These are phyloP conservation scores for Schizosaccharomyces octosporus DNA, from an alignment of 805 yeast species.

Conservation along the genomic window DNA sequence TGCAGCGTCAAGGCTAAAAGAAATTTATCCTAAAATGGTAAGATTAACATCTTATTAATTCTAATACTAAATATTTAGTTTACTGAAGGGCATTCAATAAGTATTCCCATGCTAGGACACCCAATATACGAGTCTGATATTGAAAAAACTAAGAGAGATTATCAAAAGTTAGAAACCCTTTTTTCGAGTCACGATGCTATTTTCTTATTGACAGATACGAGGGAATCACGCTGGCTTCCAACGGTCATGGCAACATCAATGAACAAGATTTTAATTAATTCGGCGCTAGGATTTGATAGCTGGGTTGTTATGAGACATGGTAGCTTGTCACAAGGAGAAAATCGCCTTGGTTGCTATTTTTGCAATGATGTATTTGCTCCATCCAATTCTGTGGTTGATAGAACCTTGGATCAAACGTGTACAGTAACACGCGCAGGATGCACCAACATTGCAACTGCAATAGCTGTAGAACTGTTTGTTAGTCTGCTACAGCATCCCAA, in stretches of 20 bases:
- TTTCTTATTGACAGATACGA: slow-evolving; percentile 69
- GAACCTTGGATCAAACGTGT: slow-evolving; percentile 93
- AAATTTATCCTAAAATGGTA: slow-evolving; percentile 51
- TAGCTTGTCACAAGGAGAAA: slow-evolving; percentile 11
- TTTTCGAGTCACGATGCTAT: slow-evolving; percentile 49
- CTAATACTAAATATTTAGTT: slow-evolving; percentile 11
- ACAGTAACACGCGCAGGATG: slow-evolving; percentile 95
- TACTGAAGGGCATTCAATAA: slow-evolving; percentile 30
- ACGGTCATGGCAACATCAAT: slow-evolving; percentile 49
- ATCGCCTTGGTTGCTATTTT: slow-evolving; percentile 69
- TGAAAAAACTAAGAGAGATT: slow-evolving; percentile 25
- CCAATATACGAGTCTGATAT: slow-evolving; percentile 31
- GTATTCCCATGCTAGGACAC: slow-evolving; percentile 93
- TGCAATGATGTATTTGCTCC: slow-evolving; percentile 95
- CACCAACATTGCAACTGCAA: slow-evolving; percentile 64
- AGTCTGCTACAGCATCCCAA: slow-evolving; percentile 45
- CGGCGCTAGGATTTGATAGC: slow-evolving; percentile 87
- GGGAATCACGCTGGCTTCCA: slow-evolving; percentile 96
- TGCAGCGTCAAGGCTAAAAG: slow-evolving; percentile 50
- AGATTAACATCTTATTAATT: neutral
- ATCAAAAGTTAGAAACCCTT: slow-evolving; percentile 25
- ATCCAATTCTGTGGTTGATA: slow-evolving; percentile 48
- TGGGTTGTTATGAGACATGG: slow-evolving; percentile 91
- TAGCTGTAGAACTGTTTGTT: slow-evolving; percentile 63
- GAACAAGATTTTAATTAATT: slow-evolving; percentile 58